Percentiles rank a stretch among this genome's conserved stretches.
Conservation (phyloP, 176 grass and related monocot species). For the Metroxylon sagu region DNA sequence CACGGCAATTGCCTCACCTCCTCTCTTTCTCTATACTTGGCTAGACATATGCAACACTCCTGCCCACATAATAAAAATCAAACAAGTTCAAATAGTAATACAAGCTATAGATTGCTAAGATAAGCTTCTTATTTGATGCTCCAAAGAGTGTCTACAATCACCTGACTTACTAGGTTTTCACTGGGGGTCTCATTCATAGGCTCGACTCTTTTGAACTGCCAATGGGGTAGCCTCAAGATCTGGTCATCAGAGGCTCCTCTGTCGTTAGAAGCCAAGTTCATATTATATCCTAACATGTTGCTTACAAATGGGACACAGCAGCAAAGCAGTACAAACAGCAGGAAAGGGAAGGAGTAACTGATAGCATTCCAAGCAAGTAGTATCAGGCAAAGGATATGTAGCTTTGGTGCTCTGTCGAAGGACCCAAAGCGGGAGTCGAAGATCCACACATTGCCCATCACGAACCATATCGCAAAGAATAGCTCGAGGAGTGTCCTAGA, state of each 20-base stretch:
- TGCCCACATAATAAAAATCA: slow-evolving; percentile 10
- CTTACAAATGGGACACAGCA: slow-evolving; percentile 77
- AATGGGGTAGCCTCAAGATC: slow-evolving; percentile 57
- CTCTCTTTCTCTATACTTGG: slow-evolving; percentile 70
- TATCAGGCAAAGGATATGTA: slow-evolving; percentile 67
- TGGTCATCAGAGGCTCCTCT: slow-evolving; percentile 83
- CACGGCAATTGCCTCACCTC: slow-evolving; percentile 92
- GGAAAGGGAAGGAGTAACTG: slow-evolving; percentile 89
- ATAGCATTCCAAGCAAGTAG: slow-evolving; percentile 84
- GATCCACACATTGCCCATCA: slow-evolving; percentile 99
- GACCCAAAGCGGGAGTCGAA: slow-evolving; percentile 76
- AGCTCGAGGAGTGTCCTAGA: slow-evolving; percentile 79
- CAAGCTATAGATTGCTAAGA: too few relatives aligned
- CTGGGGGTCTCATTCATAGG: slow-evolving; percentile 12
- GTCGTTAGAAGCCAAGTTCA: slow-evolving; percentile 65
- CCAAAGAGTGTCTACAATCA: too few relatives aligned
- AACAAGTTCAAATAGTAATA: background rate
- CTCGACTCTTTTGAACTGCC: slow-evolving; percentile 61
- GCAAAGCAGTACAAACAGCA: slow-evolving; percentile 94
- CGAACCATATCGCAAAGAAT: slow-evolving; percentile 96
- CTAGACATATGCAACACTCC: slow-evolving; percentile 96
- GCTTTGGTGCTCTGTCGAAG: slow-evolving; percentile 59
- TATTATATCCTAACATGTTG: slow-evolving; percentile 78
- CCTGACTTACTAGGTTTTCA: slow-evolving; percentile 38
- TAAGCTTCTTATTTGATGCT: too few relatives aligned